Percentiles rank a stretch among this genome's conserved stretches.
These are phyloP conservation scores for Yarrowia sp. DNA, from an alignment of 805 yeast species.

Conservation along the genomic window DNA sequence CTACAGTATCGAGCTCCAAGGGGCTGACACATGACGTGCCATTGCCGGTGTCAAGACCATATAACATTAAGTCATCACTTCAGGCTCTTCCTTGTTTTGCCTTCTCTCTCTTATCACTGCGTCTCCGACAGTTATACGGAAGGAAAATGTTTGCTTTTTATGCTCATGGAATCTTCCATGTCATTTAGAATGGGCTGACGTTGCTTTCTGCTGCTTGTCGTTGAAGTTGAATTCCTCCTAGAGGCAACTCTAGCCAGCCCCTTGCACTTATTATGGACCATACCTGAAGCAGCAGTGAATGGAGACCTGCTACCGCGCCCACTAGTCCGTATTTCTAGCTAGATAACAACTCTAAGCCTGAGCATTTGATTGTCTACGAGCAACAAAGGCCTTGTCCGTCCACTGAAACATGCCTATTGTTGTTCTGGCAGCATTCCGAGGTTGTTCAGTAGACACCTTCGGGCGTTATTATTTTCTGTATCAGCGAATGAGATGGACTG, in stretches of 20 bases:
- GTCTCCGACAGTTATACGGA: background rate
- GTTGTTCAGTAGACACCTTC: background rate
- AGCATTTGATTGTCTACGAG: background rate
- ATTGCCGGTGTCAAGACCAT: background rate
- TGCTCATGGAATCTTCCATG: conserved; percentile 10
- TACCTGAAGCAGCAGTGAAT: background rate
- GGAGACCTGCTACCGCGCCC: background rate
- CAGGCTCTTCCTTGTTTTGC: background rate
- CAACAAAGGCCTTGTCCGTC: conserved; percentile 1
- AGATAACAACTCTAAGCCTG: background rate
- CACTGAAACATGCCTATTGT: background rate
- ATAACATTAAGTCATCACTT: background rate
- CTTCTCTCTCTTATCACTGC: conserved; percentile 1
- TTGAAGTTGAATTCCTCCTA: background rate
- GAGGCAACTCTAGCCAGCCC: background rate
- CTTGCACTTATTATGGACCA: background rate
- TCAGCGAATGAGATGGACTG: background rate
- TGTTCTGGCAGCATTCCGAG: background rate
- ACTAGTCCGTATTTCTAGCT: background rate
- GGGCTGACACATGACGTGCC: conserved; percentile 11
- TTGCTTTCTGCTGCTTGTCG: background rate
- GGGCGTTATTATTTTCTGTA: background rate
- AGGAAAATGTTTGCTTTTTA: background rate
- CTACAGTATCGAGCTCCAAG: background rate
- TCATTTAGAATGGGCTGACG: background rate